Evolutionary conservation across 192 early-diverging fungal genomes (phyloP), one percentile per base, ranked within the genome.

Genomic region (Dissophora ornata): DNA sequence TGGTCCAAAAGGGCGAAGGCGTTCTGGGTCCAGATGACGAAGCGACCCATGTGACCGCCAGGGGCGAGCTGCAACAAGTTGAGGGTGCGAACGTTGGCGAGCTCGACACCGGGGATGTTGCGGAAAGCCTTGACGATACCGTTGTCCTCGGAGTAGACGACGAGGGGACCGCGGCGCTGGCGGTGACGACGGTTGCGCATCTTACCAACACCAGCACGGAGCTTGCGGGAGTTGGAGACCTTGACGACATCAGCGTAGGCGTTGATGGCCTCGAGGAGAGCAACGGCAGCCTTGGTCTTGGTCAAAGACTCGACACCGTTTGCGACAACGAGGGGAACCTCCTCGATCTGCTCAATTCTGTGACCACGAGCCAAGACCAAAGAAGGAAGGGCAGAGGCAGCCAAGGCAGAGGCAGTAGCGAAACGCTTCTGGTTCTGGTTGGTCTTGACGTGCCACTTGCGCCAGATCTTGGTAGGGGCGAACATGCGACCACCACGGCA

Each of bases 401-500:
- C 97, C 79, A 99, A 85, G 71, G 96, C 96, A 79, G 97, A 99
- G 50, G 89, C 96, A 62, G 93, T 93, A 32, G 96, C 97, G 86
- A 92, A 99, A 74, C 96, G 92, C 89, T 95, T 94, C 90, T 98
- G 95, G 93, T 97, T 97, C 82, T 91, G 71, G 95, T 97, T 97
- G 84, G 93, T 95, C 90, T 97, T 97, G 71, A 98, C 87, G 90
- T 98, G 96, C 96, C 97, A 99, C 90, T 97, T 97, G 87, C 96
- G 90, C 95, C 95, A 98, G 85, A 92, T 90, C 91, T 99, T 99
- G 89, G 94, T 99, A 52, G 97, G 97, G 65, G 97, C 96, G 80
- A 97, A 99, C 97, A 99, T 99, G 67, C 96, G 92, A 84, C 97
- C 96, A 75, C 95, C 95, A 85, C 96, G 94, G 85, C 94, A 97